Percentiles rank a stretch among this genome's conserved stretches.
Conservation (phyloP, 2,329 filamentous ascomycete genomes). For the Chalaropsis thielavioides region DNA sequence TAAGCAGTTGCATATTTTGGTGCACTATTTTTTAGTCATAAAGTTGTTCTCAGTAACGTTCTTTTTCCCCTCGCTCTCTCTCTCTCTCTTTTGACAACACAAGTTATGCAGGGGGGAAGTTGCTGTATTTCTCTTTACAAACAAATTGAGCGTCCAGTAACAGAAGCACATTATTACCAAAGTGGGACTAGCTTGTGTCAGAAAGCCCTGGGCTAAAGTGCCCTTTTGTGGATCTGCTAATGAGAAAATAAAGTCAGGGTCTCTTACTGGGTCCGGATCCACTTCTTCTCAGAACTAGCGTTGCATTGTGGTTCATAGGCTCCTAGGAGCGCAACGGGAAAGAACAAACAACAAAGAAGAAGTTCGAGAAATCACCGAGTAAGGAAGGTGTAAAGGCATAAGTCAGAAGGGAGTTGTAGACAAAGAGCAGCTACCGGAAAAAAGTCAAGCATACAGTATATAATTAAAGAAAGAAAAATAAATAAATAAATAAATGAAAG, state of each 20-base stretch:
- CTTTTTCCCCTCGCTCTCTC: not conserved
- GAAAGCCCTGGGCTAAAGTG: conserved; percentile 9
- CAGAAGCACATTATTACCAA: not conserved
- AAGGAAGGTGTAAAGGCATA: not conserved
- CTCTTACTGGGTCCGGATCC: not conserved
- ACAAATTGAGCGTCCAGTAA: not conserved
- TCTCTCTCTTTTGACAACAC: not conserved
- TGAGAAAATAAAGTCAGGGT: conserved; percentile 7
- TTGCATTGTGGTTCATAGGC: not conserved
- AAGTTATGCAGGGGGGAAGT: not conserved
- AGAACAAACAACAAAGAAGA: not conserved
- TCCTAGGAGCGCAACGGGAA: not conserved
- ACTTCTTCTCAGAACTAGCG: not conserved
- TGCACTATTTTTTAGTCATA: not conserved
- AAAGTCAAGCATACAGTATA: not conserved
- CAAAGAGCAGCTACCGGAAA: not conserved
- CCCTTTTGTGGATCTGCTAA: conserved; percentile 1
- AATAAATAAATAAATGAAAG: no score
- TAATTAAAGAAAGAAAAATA: no score
- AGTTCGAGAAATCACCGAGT: not conserved
- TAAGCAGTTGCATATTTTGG: not conserved
- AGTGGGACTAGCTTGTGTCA: not conserved
- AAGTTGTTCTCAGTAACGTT: not conserved
- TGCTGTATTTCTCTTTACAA: not conserved
- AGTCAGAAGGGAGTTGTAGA: not conserved